Evolutionary conservation across 495 filamentous ascomycete species (phyloP), one percentile per base, ranked within the genome.

Genomic region (Annulohypoxylon stygium): DNA sequence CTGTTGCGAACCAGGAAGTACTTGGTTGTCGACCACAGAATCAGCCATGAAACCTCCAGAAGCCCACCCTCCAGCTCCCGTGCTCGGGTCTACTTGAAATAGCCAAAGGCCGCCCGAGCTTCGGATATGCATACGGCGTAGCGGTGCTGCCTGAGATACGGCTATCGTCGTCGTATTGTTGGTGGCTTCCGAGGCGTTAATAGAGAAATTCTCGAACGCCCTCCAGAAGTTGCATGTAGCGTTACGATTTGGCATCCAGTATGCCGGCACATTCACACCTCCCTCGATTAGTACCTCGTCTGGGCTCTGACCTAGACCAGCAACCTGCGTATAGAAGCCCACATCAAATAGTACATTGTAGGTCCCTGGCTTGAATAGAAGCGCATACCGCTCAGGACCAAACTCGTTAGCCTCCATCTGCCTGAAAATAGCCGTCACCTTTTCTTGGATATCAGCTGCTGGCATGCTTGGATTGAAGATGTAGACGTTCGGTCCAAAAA

Each of bases 361-460:
- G 25, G 59, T 70, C 0, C 77, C 77, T 1, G 77, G 77, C 33
- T 74, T 75, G 37, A 79, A 79, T 10, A 79, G 73, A 26, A 79
- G 61, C 4, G 77, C 77, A 43, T 79, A 79, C 1, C 77, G 65
- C 25, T 78, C 75, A 8, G 65, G 12, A 2, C 75, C 75, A 10
- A 79, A 79, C 57, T 79, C 77, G 16, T 79, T 79, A n/a, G 73
- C 73, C 47, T 79, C 77, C 77, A 79, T 79, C 66, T 75, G 67
- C n/a, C 71, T 70, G 63, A 79, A 79, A 9, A 79, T 67, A n/a
- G 58, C 36, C 7, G 68, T 75, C 33, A 59, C 65, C 48, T 65
- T 75, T 12, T 63, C 67, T 34, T 79, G 77, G 16, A 79, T 74
- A 11, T 58, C 67, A 23, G 62, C 57, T 26, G 64, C 70, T 8